Percentiles rank a stretch among this genome's conserved stretches.
phyloP scores from a whole-genome alignment of 2,329 filamentous ascomycete species.

The Paecilomyces formosus region DNA sequence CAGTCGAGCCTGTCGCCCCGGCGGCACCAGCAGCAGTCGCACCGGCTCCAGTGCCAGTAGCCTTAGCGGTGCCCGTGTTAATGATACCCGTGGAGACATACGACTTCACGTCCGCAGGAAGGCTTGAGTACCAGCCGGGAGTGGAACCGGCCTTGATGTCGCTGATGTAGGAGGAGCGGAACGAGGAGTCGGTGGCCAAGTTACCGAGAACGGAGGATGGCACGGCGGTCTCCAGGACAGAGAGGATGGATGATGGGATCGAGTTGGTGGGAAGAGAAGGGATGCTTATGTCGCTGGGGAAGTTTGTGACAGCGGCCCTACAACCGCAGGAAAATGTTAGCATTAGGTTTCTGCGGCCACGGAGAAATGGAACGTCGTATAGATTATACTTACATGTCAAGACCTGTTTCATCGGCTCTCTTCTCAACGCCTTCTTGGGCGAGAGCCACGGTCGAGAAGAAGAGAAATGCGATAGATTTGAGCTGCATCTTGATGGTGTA shows the following conservation, averaged over 20 bases:
- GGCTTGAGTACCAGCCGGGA: conserved; percentile 2
- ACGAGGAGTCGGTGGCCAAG: not conserved
- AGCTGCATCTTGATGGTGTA: conserved; percentile 1
- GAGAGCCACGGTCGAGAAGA: not conserved
- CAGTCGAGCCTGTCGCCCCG: conserved; percentile 1
- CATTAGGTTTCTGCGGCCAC: no score
- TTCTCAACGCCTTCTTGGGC: not conserved
- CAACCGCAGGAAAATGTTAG: not conserved
- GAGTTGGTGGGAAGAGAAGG: not conserved
- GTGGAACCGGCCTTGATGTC: not conserved
- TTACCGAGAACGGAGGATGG: conserved; percentile 2
- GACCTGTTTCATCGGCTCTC: not conserved
- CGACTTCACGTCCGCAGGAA: conserved; percentile 2
- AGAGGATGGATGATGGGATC: conserved; percentile 4
- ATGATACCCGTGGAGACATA: conserved; percentile 1
- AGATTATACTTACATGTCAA: not conserved
- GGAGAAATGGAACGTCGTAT: no score
- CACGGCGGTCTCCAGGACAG: conserved; percentile 5
- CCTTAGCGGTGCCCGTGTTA: not conserved
- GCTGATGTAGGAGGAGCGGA: not conserved
- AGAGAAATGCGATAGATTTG: conserved; percentile 1
- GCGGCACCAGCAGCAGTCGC: not conserved
- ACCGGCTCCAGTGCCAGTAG: not conserved
- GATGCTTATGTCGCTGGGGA: not conserved
- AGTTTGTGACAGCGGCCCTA: not conserved